Evolutionary conservation across 768 basidiomycete genomes (phyloP).

Genomic region (Suillus cothurnatus): DNA sequence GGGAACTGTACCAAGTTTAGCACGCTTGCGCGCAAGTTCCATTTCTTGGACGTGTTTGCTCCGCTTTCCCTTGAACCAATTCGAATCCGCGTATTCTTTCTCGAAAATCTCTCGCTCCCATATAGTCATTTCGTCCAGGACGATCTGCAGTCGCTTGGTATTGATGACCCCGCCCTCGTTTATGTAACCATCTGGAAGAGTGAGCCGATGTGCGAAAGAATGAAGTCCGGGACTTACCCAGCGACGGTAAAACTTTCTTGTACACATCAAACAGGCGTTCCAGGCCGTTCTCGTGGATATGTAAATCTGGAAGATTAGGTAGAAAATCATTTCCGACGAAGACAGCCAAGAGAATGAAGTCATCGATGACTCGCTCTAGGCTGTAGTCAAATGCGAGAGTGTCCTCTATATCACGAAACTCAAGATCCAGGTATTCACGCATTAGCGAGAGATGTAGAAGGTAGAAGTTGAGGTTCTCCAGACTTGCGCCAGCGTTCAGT

Average conservation of each 20-base stretch:
- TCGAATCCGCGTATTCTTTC: conserved; percentile 86
- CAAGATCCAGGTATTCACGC: conserved; percentile 96
- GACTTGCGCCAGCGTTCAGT: conserved; percentile 28
- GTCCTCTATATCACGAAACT: conserved; percentile 77
- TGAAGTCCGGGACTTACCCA: conserved; percentile 45
- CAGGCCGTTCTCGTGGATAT: conserved; percentile 96
- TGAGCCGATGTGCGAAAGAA: conserved; percentile 9
- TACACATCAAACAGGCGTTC: conserved; percentile 95
- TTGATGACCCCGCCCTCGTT: conserved; percentile 89
- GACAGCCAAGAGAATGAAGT: conserved; percentile 94
- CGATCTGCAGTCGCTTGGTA: conserved; percentile 75
- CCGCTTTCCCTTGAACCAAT: conserved; percentile 96
- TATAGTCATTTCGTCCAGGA: conserved; percentile 84
- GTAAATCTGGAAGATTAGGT: conserved; percentile 93
- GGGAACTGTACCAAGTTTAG: conserved; percentile 59
- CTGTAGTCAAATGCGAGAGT: conserved; percentile 79
- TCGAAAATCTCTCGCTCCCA: conserved; percentile 93
- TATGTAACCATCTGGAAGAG: conserved; percentile 77
- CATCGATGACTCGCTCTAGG: conserved; percentile 95
- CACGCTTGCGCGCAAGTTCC: conserved; percentile 59
- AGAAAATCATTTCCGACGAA: conserved; percentile 99
- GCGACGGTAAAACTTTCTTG: conserved; percentile 83
- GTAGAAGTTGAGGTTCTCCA: conserved; percentile 90
- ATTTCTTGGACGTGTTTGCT: conserved; percentile 66
- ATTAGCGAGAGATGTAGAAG: conserved; percentile 91